phyloP scores from a whole-genome alignment of 225 moss, liverwort and hornwort species.

The Neckera pumila region DNA sequence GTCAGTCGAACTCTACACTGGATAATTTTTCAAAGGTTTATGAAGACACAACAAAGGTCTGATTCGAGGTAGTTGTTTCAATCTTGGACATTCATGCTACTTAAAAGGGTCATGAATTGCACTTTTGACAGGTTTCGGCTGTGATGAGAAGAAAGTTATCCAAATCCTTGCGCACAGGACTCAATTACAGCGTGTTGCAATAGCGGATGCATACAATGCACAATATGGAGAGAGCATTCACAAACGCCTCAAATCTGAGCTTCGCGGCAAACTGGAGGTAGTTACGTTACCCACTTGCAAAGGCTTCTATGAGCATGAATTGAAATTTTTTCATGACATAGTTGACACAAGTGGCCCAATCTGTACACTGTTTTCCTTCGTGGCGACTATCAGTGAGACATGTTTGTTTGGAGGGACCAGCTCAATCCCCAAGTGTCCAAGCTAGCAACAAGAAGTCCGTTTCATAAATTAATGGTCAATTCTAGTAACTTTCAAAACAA shows the following conservation, averaged over 20 bases:
- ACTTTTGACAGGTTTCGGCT: conserved; percentile 27
- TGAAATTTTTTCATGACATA: background rate
- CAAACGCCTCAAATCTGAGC: conserved; percentile 47
- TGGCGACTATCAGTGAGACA: too few relatives aligned
- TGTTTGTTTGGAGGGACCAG: background rate
- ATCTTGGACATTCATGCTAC: background rate
- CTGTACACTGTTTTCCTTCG: background rate
- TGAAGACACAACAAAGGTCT: background rate
- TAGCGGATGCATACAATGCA: conserved; percentile 25
- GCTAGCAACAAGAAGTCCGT: background rate
- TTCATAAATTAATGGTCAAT: background rate
- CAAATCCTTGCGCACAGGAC: conserved; percentile 43
- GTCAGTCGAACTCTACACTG: background rate
- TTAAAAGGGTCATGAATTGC: background rate
- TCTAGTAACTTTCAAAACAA: background rate
- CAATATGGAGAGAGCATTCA: conserved; percentile 41
- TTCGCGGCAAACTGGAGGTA: conserved; percentile 42
- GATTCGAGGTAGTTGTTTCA: background rate
- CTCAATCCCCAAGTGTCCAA: background rate
- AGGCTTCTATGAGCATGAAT: background rate
- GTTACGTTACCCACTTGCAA: background rate
- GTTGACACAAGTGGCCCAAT: background rate
- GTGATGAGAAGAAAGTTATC: conserved; percentile 53
- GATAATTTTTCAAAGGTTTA: background rate
- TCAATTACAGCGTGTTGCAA: conserved; percentile 25